phyloP scores from a whole-genome alignment of 768 basidiomycete genomes.

The Psilocybe subaeruginosa region DNA sequence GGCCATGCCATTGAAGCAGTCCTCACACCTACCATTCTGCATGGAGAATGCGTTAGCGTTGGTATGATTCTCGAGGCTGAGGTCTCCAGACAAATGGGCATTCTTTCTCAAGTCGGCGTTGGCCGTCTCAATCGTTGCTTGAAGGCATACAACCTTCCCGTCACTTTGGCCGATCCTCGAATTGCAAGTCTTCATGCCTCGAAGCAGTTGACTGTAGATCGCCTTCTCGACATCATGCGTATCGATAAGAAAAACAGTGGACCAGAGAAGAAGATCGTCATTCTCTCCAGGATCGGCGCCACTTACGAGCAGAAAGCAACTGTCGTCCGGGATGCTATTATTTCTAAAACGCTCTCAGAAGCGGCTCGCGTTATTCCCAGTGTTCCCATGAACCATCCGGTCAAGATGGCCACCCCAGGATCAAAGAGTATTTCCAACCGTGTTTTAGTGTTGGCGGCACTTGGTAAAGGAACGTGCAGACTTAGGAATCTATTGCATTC shows the following conservation, averaged over 20 bases:
- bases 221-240: conserved; percentile 90
- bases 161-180: conserved; percentile 77
- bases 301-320: conserved; percentile 93
- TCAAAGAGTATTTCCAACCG: conserved; percentile 97
- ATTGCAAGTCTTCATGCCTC: conserved; percentile 75
- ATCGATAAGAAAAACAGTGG: conserved; percentile 99
- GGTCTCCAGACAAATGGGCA: conserved; percentile 84
- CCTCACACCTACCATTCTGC: conserved; percentile 89
- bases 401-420: conserved; percentile 88
- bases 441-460: conserved; percentile 89
- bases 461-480: conserved; percentile 86
- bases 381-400: conserved; percentile 59
- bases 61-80: conserved; percentile 99
- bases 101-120: conserved; percentile 89
- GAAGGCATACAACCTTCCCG: conserved; percentile 89
- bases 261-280: conserved; percentile 88
- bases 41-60: conserved; percentile 94
- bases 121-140: conserved; percentile 88
- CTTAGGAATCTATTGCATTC: conserved; percentile 92
- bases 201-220: conserved; percentile 73
- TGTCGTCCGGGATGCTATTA: conserved; percentile 78
- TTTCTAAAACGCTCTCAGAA: conserved; percentile 80
- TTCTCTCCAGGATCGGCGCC: conserved; percentile 88
- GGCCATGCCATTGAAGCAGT: conserved; percentile 99
- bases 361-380: conserved; percentile 78